Conservation (phyloP, 768 basidiomycete species). For the Hemileccinum impolitum region DNA sequence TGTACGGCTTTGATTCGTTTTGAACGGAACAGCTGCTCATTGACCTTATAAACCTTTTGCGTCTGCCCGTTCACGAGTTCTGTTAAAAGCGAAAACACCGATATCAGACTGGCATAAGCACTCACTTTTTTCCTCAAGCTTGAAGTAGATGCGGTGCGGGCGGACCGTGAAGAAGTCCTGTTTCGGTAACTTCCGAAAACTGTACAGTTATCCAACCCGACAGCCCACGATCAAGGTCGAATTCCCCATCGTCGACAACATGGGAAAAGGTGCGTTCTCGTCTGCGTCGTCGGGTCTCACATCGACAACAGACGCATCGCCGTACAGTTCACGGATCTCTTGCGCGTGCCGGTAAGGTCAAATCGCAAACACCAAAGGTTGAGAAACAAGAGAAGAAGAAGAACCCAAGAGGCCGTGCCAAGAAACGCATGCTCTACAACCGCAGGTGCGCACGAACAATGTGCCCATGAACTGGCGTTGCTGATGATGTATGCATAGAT, state of each 20-base stretch:
- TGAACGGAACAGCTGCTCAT: no score
- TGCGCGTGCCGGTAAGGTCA: conserved; percentile 99
- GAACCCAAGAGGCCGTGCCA: conserved; percentile 93
- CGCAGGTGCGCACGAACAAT: conserved; percentile 58
- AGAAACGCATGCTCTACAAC: conserved; percentile 95
- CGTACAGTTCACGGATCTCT: conserved; percentile 92
- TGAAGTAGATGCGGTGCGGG: no score
- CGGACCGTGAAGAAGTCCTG: no score
- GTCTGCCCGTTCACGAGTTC: no score
- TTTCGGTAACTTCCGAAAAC: conserved; percentile 34
- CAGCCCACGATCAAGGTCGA: conserved; percentile 27
- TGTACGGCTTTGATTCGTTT: no score
- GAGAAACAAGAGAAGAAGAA: conserved; percentile 99
- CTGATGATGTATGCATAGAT: conserved; percentile 41
- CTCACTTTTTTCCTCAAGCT: no score
- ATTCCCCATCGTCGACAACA: conserved; percentile 54
- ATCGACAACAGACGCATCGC: not conserved
- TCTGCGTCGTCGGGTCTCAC: not conserved
- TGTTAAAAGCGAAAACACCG: no score
- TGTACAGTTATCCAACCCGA: conserved; percentile 37
- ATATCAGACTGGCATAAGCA: no score
- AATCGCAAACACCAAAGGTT: conserved; percentile 96
- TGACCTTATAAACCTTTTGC: no score
- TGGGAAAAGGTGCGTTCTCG: conserved; percentile 63
- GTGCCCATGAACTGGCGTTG: not conserved